phyloP scores from a whole-genome alignment of 164 flowering plant species.

The Berberis vulgaris region DNA sequence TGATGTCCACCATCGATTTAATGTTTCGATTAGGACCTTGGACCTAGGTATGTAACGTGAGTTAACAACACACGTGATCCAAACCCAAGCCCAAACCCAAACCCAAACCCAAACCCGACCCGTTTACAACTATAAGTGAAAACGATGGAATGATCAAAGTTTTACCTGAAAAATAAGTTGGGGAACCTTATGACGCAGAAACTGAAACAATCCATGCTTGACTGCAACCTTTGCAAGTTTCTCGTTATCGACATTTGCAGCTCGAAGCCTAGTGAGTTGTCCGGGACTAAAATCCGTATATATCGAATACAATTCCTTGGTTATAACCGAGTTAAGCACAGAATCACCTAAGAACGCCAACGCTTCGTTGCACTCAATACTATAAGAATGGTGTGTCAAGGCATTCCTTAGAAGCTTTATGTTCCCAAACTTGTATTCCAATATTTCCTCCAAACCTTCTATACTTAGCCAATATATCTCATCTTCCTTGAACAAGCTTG shows the following conservation, averaged over 20 bases:
- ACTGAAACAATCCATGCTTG: conserved; percentile 29
- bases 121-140: too few species aligned
- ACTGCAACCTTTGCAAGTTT: conserved; percentile 64
- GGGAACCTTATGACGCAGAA: conserved; percentile 31
- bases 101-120: too few species aligned
- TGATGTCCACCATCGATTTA: too few species aligned
- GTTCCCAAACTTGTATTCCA: neutral
- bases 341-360: conserved; percentile 34
- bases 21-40: too few species aligned
- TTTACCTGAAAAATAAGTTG: conserved; percentile 24
- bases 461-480: neutral
- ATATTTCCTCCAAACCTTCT: conserved; percentile 8
- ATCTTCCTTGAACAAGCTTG: neutral
- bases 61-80: too few species aligned
- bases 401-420: conserved; percentile 8
- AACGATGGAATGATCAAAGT: too few species aligned
- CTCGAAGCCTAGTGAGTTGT: conserved; percentile 28
- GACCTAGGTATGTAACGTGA: too few species aligned
- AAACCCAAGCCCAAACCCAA: too few species aligned
- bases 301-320: conserved; percentile 23
- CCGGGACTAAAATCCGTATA: conserved; percentile 29
- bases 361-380: neutral
- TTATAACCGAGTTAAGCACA: conserved; percentile 31
- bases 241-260: conserved; percentile 57
- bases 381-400: conserved; percentile 13